phyloP scores from a whole-genome alignment of 108 stramenopile species.

The Nitzschia inconspicua region DNA sequence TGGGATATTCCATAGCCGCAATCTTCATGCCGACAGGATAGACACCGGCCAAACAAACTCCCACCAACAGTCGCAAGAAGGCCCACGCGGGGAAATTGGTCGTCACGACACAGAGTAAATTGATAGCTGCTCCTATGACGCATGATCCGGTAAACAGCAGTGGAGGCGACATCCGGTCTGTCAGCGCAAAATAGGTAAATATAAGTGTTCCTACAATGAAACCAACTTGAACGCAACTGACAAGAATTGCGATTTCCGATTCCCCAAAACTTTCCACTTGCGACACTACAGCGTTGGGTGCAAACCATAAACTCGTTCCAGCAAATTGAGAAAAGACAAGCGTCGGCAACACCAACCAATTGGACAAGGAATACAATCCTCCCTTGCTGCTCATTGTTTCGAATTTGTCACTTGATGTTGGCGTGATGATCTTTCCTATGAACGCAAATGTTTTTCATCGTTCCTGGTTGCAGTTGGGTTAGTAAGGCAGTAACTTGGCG shows the following conservation, averaged over 20 bases:
- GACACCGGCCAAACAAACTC: slow-evolving; percentile 34
- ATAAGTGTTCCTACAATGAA: slow-evolving; percentile 42
- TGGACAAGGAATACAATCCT: not conserved
- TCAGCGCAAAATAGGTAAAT: slow-evolving; percentile 21
- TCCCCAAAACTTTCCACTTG: slow-evolving; percentile 15
- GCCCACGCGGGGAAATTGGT: no score
- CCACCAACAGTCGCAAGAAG: slow-evolving; percentile 27
- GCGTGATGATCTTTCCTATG: no score
- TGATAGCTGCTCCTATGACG: slow-evolving; percentile 14
- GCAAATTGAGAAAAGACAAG: slow-evolving; percentile 40
- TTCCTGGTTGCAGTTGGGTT: no score
- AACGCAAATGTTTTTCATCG: no score
- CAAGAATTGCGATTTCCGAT: slow-evolving; percentile 10
- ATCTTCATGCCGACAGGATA: slow-evolving; percentile 51
- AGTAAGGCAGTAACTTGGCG: no score
- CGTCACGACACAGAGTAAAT: slow-evolving; percentile 24
- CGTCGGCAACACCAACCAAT: slow-evolving; percentile 25
- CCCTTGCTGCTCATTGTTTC: not conserved
- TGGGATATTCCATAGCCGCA: slow-evolving; percentile 26
- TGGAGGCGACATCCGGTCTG: slow-evolving; percentile 32
- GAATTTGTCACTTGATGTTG: no score
- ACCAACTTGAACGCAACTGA: slow-evolving; percentile 35
- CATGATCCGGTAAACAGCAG: slow-evolving; percentile 20
- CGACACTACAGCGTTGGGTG: slow-evolving; percentile 34
- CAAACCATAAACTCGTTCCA: slow-evolving; percentile 51